Base-by-base conservation (phyloP, 805 yeast genomes). In the Wickerhamiella sergipiensis region DNA sequence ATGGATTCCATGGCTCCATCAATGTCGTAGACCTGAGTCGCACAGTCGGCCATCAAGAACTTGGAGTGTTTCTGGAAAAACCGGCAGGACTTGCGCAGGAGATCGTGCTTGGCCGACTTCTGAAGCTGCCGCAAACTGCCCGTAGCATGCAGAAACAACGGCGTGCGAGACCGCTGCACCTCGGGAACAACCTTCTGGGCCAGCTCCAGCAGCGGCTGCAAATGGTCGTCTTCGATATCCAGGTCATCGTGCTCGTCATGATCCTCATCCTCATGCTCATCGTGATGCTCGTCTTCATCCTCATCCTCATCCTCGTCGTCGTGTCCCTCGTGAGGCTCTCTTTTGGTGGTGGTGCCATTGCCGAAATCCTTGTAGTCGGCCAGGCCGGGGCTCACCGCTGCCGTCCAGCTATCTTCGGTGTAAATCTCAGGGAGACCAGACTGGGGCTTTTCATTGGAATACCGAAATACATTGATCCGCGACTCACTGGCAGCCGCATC, bases 401-500 rank as follows among this genome's bases (percentile, higher is more conserved):
- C 69, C 50, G 70, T 69, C 83, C 83, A 78, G 43, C 50, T 52
- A 43, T 24, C 40, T 43, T 46, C 43, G 29, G 57, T 53, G 3
- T 59, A 55, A 3, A 65, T 55, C 3, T 54, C 40, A 3, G 54
- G 44, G 4, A 47, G 42, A 8, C 29, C 22, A 24, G 31, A 45
- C n/a, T 19, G 38, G 15, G 47, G 29, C 31, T 43, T 12, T 24
- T 44, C 18, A 62, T 50, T 33, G 23, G 47, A 52, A 49, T 58
- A 81, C 50, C 74, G 74, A 64, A 84, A 90, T 9, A 90, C 75
- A 64, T 86, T 90, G 10, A 85, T 73, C 46, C 97, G 71, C 1
- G 96, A 85, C 0, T 96, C 96, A 0, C 94, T 83, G 0, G 96
- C 85, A 0, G 97, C 97, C 0, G 95, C 85, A 65, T 90, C 98